Base-by-base conservation (phyloP, 2,329 filamentous ascomycete species). In the Arachnomyces sp. region DNA sequence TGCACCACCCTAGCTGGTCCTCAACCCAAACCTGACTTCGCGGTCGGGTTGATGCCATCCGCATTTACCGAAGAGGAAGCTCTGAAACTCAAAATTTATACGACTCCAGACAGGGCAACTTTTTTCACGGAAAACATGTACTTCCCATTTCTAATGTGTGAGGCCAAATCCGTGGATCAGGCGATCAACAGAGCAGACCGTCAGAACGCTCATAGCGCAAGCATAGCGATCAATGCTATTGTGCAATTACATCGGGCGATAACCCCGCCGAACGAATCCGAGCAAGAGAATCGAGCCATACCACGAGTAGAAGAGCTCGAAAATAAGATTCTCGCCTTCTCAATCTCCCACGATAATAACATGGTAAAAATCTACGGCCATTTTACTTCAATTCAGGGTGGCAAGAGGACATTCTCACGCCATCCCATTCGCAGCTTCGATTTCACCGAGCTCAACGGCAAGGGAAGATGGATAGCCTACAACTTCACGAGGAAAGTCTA, bases 121-220 rank as follows among this genome's bases (percentile, higher is more conserved):
- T 60, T 54, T 45, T 70, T 72, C 38, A 73, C 65, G 7, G 65
- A 59, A 38, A 52, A 61, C 4, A 70, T 72, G 56, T 68, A 65
- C 55, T 71, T 74, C 45, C 67, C 67, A 2, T 74, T 72, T 45
- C 53, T 74, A 0, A 63, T 64, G 0, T 68, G 61, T 49, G 66
- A 74, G 49, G 66, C 71, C 1, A 70, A 71, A 50, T 68, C 61
- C 44, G 60, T 65, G 25, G 49, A 54, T 18, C 54, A 46, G 17
- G 56, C 49, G 1, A 63, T 49, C 44, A 52, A 58, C 28, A 45
- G 53, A 31, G 52, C 58, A n/a, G 49, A 57, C 39, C 47, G 50
- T 41, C 56, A 53, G 34, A 54, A 54, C 31, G 50, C 49, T 8
- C 46, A 55, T 37, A 53, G 51, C 35, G 49, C 47, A 39, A 53